Conservation (phyloP, 2,329 filamentous ascomycete genomes). For the Colletotrichum lentis region DNA sequence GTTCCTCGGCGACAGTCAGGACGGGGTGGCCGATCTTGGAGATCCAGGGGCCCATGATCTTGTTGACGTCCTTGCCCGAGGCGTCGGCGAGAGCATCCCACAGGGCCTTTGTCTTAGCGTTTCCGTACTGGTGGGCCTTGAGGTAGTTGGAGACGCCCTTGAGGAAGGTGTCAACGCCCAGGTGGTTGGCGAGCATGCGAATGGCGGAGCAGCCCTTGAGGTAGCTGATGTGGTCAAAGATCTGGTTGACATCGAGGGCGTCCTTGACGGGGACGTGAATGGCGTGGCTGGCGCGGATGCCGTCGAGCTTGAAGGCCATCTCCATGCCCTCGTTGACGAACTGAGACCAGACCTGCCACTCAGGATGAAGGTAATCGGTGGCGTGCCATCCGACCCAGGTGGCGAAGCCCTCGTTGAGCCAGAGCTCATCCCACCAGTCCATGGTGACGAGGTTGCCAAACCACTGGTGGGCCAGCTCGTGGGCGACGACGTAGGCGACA, state of each 20-base stretch:
- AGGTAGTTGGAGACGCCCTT: slow-evolving; percentile 91
- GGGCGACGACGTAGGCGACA: slow-evolving; percentile 96
- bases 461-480: slow-evolving; percentile 96
- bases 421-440: slow-evolving; percentile 96
- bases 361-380: slow-evolving; percentile 89
- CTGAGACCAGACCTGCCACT: slow-evolving; percentile 98
- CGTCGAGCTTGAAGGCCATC: slow-evolving; percentile 88
- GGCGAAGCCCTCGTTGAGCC: slow-evolving; percentile 96
- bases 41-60: slow-evolving; percentile 95
- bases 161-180: slow-evolving; percentile 88
- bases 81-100: slow-evolving; percentile 89
- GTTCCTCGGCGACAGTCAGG: slow-evolving; percentile 83
- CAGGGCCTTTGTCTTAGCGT: slow-evolving; percentile 90
- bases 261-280: slow-evolving; percentile 96
- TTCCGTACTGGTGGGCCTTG: slow-evolving; percentile 84
- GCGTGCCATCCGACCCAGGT: slow-evolving; percentile 98
- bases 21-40: slow-evolving; percentile 94
- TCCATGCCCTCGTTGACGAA: slow-evolving; percentile 96
- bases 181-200: slow-evolving; percentile 91
- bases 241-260: slow-evolving; percentile 91
- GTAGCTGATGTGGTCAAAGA: slow-evolving; percentile 97
- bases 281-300: slow-evolving; percentile 89
- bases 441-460: slow-evolving; percentile 95
- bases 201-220: slow-evolving; percentile 96
- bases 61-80: slow-evolving; percentile 84